Percentiles rank a stretch among this genome's conserved stretches.
Evolutionary conservation across 1,284 basidiomycete genomes (phyloP).

Genomic region (Boletus holoroseus): DNA sequence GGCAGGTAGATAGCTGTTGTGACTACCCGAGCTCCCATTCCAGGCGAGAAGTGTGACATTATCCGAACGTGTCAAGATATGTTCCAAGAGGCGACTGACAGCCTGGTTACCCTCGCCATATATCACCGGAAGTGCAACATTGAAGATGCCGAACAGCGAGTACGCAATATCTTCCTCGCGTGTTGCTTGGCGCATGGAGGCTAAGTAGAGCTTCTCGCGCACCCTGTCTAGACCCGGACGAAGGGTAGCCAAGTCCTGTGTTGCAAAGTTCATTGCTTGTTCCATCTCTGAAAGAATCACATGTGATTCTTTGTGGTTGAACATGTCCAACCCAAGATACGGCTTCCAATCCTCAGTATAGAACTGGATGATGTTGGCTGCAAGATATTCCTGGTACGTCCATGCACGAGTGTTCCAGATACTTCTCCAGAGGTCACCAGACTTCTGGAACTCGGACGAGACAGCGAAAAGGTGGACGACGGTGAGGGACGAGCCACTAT

Average conservation of each 20-base stretch:
- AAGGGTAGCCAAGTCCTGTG: not conserved
- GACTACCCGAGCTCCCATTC: not conserved
- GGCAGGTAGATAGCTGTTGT: not conserved
- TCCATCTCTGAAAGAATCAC: not conserved
- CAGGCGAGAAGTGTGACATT: not conserved
- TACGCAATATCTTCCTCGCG: not conserved
- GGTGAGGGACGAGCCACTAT: constrained; percentile 8
- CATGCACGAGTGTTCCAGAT: not conserved
- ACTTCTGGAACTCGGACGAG: not conserved
- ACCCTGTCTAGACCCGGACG: not conserved
- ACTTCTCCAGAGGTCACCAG: not conserved
- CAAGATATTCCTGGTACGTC: not conserved
- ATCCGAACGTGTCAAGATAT: not conserved
- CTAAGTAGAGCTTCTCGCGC: not conserved
- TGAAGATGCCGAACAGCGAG: not conserved
- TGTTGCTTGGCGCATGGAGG: not conserved
- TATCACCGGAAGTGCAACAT: not conserved
- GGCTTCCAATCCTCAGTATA: not conserved
- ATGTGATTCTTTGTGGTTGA: not conserved
- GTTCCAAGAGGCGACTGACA: not conserved
- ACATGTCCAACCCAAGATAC: not conserved
- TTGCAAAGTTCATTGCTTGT: not conserved
- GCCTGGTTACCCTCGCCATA: not conserved
- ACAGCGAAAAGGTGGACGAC: not conserved
- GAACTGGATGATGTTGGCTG: not conserved